Percentiles rank a stretch among this genome's conserved stretches.
Evolutionary conservation across 208 protist genomes (phyloP).

Genomic region (Leishmania mexicana): DNA sequence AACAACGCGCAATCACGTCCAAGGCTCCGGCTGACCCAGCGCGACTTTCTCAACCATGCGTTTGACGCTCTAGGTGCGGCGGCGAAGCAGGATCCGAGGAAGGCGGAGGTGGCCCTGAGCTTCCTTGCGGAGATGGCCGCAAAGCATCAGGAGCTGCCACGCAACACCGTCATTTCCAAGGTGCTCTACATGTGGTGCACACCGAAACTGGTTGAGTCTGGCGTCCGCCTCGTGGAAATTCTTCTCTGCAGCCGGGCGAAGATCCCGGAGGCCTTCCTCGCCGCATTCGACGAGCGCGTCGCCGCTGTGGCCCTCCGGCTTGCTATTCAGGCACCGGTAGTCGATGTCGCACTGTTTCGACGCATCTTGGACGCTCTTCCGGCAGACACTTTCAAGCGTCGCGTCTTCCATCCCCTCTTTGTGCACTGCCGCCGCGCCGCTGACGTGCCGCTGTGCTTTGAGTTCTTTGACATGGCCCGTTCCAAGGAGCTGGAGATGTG

Average conservation of each 20-base stretch:
- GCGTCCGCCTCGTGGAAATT: conserved; percentile 28
- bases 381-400: conserved; percentile 51
- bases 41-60: conserved; percentile 75
- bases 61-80: conserved; percentile 45
- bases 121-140: conserved; percentile 56
- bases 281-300: conserved; percentile 69
- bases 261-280: conserved; percentile 26
- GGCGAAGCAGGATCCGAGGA: conserved; percentile 23
- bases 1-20: conserved; percentile 68
- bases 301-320: conserved; percentile 72
- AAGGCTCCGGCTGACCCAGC: conserved; percentile 42
- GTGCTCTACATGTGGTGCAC: conserved; percentile 65
- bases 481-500: conserved; percentile 68
- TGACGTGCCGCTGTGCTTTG: conserved; percentile 44
- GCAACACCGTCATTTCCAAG: conserved; percentile 54
- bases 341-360: conserved; percentile 37
- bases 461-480: conserved; percentile 42
- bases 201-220: conserved; percentile 31
- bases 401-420: conserved; percentile 72
- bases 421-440: conserved; percentile 35
- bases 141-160: conserved; percentile 52
- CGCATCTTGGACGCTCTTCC: conserved; percentile 55
- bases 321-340: conserved; percentile 13
- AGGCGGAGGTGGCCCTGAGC: conserved; percentile 20
- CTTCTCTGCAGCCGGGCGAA: conserved; percentile 31